Conservation (phyloP, 75 land plant genomes). For the Pinus taeda region DNA sequence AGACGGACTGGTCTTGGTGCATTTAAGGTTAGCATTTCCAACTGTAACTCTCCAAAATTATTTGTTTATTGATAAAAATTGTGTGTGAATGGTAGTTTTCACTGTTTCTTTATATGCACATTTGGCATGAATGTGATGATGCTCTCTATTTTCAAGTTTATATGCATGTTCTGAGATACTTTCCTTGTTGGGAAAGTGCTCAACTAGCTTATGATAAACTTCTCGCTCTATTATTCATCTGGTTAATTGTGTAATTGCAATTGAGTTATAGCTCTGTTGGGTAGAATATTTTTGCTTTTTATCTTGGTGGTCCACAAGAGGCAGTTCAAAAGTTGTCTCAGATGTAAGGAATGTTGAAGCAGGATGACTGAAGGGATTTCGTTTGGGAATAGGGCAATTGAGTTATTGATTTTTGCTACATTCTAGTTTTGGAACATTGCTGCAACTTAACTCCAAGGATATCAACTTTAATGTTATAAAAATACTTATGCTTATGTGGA, state of each 20-base stretch:
- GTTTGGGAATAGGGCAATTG: not conserved
- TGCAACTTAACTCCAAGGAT: not conserved
- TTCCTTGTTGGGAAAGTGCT: not conserved
- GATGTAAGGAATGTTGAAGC: not conserved
- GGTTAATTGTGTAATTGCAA: too few relatives aligned
- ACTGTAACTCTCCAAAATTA: not conserved
- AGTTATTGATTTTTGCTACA: not conserved
- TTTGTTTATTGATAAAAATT: not conserved
- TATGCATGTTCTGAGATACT: not conserved
- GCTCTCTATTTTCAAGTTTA: not conserved
- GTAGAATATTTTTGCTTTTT: not conserved
- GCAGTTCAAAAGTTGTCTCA: not conserved
- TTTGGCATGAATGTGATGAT: not conserved
- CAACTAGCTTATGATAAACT: not conserved
- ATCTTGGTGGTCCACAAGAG: not conserved
- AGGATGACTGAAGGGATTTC: not conserved
- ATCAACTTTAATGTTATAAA: not conserved
- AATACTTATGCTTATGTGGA: not conserved
- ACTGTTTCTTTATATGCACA: not conserved
- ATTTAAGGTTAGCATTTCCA: constrained; percentile 67
- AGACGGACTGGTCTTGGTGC: constrained; percentile 88
- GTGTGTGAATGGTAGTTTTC: not conserved
- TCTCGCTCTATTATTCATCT: too few relatives aligned
- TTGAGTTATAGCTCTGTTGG: not conserved
- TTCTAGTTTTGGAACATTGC: not conserved